Evolutionary conservation across 2,329 filamentous ascomycete genomes (phyloP), one percentile per base, ranked within the genome.

Genomic region (Apiospora pterosperma): DNA sequence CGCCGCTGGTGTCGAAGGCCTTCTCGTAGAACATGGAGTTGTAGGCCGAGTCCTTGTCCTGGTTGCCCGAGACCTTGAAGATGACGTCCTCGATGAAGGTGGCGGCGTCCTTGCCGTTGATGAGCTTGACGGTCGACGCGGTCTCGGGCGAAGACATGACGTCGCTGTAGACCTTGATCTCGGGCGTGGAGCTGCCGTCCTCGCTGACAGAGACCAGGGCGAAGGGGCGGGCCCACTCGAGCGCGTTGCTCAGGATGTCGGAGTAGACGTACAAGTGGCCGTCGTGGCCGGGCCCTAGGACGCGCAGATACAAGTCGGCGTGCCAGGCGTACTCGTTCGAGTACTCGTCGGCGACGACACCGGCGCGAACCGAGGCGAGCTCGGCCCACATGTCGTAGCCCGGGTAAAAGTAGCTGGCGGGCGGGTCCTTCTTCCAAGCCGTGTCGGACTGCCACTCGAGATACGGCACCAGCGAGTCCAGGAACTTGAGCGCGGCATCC

Each of bases 181-280:
- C 66, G 64, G 74, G 68, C 67, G 75, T 66, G 23, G 72, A 67
- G 10, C 68, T 71, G 44, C 70, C 71, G 55, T 73, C 70, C 41
- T 75, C 73, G 38, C 72, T 73, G 48, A 75, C 69, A 5, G 73
- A 75, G 7, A 75, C 73, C 39, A 75, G 63, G 1, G 73, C 74
- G 12, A 68, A 69, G 4, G 71, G 71, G 23, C 74, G 67, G 48
- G 71, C 72, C 72, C 74, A 81, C 62, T 78, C 73, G 44, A 81
- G 74, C 6, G 76, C 77, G 4, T 68, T 69, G 7, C 75, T 76
- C 52, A 81, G 62, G 41, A 78, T 74, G 65, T 81, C 79, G 3
- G 79, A 76, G 62, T 79, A 79, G 62, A 75, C 76, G 36, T 77
- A 74, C 48, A 80, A 77, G 69, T 81, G 79, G 7, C 79, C 79